Evolutionary conservation across 2,329 filamentous ascomycete species (phyloP), one percentile per base, ranked within the genome.

Genomic region (Apiospora pterosperma): DNA sequence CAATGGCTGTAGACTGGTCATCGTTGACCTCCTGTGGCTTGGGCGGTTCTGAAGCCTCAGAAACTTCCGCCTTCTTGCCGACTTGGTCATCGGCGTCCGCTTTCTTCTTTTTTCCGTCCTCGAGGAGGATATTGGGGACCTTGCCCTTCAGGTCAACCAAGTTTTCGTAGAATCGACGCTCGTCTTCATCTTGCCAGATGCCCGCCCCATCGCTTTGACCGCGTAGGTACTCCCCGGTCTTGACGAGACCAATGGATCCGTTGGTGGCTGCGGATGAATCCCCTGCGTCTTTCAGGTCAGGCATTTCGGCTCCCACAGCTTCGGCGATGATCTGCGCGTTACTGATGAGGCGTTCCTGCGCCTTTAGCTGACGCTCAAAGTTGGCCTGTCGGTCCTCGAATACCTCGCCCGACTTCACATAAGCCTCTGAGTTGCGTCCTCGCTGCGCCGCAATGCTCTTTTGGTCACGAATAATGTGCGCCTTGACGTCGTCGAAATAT

Each of bases 141-240:
- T 97, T 96, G 70, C 96, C 96, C 75, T 96, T 97, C 19, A 99
- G 82, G 74, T 99, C 96, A 14, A 97, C 91, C 12, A 99, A 79
- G 69, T 97, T 98, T 81, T 99, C 96, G 79, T 99, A 99, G 76
- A 99, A 99, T 66, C 96, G 92, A 66, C 96, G 89, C 78, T 99
- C 95, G 63, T 99, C 96, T 74, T 99, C 96, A 71, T 99, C 96
- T 79, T 97, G 94, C 96, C 96, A 99, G 67, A 99, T 98, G 0
- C 96, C 96, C 28, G 94, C 87, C 23, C 93, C 94, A 65, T 98
- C 95, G 25, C 90, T 91, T 75, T 96, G 92, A 14, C 93, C 94
- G 41, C 93, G 91, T 42, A 98, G 83, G 73, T 97, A 98, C 71
- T 98, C 95, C 0, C 93, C 92, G 12, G 94, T 91, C 79, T 97